Evolutionary conservation across 768 basidiomycete genomes (phyloP).

Genomic region (Clitopilus passeckerianus): DNA sequence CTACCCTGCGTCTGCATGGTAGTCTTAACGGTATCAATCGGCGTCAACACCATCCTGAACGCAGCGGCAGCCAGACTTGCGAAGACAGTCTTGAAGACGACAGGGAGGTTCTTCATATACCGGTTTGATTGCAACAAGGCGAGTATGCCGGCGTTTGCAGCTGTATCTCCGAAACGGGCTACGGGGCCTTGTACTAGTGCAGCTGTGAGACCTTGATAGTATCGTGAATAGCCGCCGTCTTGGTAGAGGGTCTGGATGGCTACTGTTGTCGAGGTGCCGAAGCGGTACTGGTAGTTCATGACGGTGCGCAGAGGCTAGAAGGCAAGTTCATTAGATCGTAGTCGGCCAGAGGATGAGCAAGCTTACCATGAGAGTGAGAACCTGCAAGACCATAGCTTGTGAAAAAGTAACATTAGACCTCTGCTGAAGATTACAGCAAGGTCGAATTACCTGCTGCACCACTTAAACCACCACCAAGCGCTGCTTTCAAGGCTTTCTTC

Average conservation of each 20-base stretch:
- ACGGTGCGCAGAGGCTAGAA: constrained; percentile 82
- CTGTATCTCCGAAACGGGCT: constrained; percentile 91
- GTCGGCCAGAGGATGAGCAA: neutral
- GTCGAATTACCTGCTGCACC: constrained; percentile 67
- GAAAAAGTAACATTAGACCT: neutral
- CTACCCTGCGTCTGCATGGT: constrained; percentile 91
- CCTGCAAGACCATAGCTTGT: constrained; percentile 90
- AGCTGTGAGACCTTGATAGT: constrained; percentile 82
- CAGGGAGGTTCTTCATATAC: constrained; percentile 60
- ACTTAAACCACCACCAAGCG: constrained; percentile 86
- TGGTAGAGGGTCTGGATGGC: constrained; percentile 64
- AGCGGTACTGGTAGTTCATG: constrained; percentile 97
- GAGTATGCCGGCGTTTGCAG: constrained; percentile 88
- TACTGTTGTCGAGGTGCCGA: constrained; percentile 68
- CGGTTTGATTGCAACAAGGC: constrained; percentile 77
- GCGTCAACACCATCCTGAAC: constrained; percentile 90
- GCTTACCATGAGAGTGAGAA: constrained; percentile 74
- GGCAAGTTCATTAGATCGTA: constrained; percentile 1
- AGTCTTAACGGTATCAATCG: constrained; percentile 93
- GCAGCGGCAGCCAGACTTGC: constrained; percentile 74
- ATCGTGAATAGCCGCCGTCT: constrained; percentile 79
- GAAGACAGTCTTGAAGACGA: constrained; percentile 70
- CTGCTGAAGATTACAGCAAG: neutral
- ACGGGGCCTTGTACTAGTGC: constrained; percentile 85
- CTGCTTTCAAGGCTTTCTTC: constrained; percentile 67